phyloP scores from a whole-genome alignment of 2,329 filamentous ascomycete genomes.

The Chaetothyriales sp. region DNA sequence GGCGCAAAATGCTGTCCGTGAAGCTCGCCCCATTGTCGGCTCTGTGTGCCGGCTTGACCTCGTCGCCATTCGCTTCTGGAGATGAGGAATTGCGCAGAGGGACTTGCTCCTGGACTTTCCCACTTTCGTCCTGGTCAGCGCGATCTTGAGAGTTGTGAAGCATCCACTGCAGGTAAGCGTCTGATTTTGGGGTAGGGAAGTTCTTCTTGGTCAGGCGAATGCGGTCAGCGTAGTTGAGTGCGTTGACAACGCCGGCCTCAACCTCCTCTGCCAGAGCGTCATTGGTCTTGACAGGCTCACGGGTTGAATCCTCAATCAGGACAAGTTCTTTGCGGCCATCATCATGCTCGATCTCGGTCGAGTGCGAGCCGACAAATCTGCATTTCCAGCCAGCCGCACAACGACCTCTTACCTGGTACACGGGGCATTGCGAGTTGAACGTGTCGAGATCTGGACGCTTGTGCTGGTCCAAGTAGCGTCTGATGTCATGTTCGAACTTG shows the following conservation, averaged over 20 bases:
- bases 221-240: constrained; percentile 57
- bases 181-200: constrained; percentile 56
- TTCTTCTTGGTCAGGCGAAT: constrained; percentile 61
- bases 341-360: constrained; percentile 59
- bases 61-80: constrained; percentile 21
- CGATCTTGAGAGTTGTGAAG: constrained; percentile 43
- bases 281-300: constrained; percentile 6
- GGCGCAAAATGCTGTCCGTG: constrained; percentile 71
- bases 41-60: constrained; percentile 31
- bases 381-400: constrained; percentile 90
- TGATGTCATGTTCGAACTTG: constrained; percentile 68
- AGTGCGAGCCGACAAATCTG: constrained; percentile 77
- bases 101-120: constrained; percentile 27
- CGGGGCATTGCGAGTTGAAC: constrained; percentile 65
- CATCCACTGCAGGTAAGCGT: constrained; percentile 65
- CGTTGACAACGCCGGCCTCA: constrained; percentile 58
- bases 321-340: constrained; percentile 76
- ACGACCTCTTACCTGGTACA: constrained; percentile 61
- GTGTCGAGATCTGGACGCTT: constrained; percentile 67
- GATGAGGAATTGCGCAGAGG: constrained; percentile 16
- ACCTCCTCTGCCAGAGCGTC: constrained; percentile 20
- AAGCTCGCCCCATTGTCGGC: constrained; percentile 67
- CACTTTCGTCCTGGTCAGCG: constrained; percentile 30
- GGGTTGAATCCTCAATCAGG: constrained; percentile 41
- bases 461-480: constrained; percentile 70